A percentile compares a stretch with the other conserved stretches of the same genome.
Conservation (phyloP, 1,284 basidiomycete species). For the Leccinum subrobustum region DNA sequence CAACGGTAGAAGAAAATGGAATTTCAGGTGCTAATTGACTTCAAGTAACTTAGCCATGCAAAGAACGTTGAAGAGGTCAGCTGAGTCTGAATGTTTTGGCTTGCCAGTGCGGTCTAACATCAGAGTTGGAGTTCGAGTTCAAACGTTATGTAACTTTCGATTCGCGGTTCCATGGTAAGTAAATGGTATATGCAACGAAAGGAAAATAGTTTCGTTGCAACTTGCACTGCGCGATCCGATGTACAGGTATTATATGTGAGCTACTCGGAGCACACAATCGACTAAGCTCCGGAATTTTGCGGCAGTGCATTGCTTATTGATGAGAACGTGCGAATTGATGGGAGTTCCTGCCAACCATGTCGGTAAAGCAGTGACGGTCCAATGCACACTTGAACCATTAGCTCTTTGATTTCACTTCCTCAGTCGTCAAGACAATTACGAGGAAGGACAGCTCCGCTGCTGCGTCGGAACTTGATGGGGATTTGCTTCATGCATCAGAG, state of each 20-base stretch:
- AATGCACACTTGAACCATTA: not conserved
- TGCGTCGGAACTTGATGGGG: not conserved
- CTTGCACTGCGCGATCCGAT: not conserved
- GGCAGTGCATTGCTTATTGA: not conserved
- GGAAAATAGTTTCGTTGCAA: not conserved
- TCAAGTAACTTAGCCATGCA: not conserved
- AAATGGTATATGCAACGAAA: not conserved
- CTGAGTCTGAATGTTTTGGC: too few relatives aligned
- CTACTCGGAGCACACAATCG: not conserved
- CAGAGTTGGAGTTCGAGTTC: too few relatives aligned
- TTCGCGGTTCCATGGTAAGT: too few relatives aligned
- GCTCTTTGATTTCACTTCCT: not conserved
- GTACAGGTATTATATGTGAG: not conserved
- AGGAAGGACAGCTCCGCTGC: not conserved
- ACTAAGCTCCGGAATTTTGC: not conserved
- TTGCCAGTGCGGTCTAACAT: too few relatives aligned
- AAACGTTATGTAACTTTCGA: too few relatives aligned
- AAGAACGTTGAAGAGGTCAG: not conserved
- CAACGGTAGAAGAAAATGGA: not conserved
- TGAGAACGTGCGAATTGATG: not conserved
- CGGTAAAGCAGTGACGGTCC: not conserved
- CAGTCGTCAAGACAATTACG: not conserved
- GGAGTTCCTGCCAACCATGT: not conserved
- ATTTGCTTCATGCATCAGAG: not conserved
- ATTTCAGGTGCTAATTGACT: not conserved